phyloP scores from a whole-genome alignment of 2,329 filamentous ascomycete species.

The Diaporthe sp. region DNA sequence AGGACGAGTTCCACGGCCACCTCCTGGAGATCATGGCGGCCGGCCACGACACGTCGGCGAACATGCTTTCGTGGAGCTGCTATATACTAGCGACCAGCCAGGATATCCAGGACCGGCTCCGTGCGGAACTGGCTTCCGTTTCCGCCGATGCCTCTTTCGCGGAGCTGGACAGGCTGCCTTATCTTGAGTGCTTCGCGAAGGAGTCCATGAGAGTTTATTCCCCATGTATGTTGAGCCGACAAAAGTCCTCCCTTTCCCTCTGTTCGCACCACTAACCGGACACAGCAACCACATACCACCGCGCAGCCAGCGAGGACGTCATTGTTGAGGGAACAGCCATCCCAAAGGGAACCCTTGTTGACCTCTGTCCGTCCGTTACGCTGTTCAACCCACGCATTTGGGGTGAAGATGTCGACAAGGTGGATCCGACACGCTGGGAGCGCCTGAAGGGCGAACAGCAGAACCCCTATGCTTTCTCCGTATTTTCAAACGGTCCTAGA shows the following conservation, averaged over 20 bases:
- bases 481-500: conserved; percentile 53
- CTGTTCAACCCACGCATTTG: conserved; percentile 43
- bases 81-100: conserved; percentile 49
- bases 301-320: conserved; percentile 40
- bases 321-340: conserved; percentile 43
- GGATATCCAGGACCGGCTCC: conserved; percentile 48
- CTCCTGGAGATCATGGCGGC: conserved; percentile 44
- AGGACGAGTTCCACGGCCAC: conserved; percentile 45
- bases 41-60: conserved; percentile 52
- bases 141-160: conserved; percentile 18
- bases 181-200: conserved; percentile 51
- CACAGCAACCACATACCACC: conserved; percentile 28
- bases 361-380: conserved; percentile 41
- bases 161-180: conserved; percentile 47
- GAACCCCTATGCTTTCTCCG: conserved; percentile 49
- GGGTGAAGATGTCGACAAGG: conserved; percentile 43
- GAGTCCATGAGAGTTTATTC: conserved; percentile 51
- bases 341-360: conserved; percentile 44
- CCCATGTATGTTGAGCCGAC: conserved; percentile 43
- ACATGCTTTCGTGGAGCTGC: conserved; percentile 49
- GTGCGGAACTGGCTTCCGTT: conserved; percentile 46
- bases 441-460: conserved; percentile 42
- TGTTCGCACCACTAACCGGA: neutral
- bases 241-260: too few species aligned
- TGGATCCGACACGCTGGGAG: conserved; percentile 45